Evolutionary conservation across 164 flowering plant genomes (phyloP), one percentile per base, ranked within the genome.

Genomic region (Cinnamomum micranthum): DNA sequence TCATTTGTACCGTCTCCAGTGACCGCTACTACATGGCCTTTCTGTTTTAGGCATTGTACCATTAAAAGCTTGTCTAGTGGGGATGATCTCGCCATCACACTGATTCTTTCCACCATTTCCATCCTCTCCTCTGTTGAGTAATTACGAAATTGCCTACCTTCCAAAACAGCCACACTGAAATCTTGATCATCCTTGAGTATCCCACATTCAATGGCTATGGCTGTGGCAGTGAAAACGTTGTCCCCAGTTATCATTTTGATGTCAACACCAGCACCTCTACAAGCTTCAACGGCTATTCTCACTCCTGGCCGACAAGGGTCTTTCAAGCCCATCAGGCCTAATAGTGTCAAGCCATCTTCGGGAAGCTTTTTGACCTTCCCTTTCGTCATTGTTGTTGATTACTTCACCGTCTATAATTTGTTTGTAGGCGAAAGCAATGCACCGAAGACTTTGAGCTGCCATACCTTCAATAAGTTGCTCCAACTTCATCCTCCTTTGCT

Each of bases 191-290:
- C 75, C 24, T n/a, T 60, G 11, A 88, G 83, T n/a, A 88, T 89
- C 15, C 91, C 93, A 41, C 91, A 88, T 73, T 90, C 93, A 0
- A 81, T 73, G 2, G 90, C 93, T 73, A 90, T 87, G 2, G 91
- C 88, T 81, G 51, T 87, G 7, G 93, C 93, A 17, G 91, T 88
- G 80, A 80, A 84, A 52, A 88, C 24, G 47, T 90, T 88, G 78
- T 89, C 93, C 6, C 91, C 93, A 0, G 93, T 89, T 50, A 89
- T 82, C 93, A 89, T 88, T 64, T 84, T 87, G 73, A 89, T 70
- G 22, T 74, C 73, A 20, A 90, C 90, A 62, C 91, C 89, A 0
- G 91, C 91, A 55, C 69, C 6, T 74, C 68, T 85, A 69, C 91
- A 90, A 33, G 73, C 82, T 66, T 84, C 80, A 47, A 90, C 86